Base-by-base conservation (phyloP, 2,329 filamentous ascomycete species). In the Taxawa tesnikishii region DNA sequence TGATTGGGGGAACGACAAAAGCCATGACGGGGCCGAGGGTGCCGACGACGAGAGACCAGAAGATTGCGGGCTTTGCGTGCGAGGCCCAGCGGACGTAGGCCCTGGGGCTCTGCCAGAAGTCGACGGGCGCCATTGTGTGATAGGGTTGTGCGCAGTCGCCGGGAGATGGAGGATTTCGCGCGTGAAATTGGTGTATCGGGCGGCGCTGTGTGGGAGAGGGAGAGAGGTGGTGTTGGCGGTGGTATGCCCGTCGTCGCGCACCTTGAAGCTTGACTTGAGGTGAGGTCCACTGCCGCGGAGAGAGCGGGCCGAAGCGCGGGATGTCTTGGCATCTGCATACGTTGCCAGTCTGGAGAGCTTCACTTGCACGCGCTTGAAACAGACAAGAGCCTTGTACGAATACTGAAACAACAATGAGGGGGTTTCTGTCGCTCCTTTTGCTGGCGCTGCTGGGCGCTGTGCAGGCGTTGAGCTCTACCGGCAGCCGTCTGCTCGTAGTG, bases 11-110 rank as follows among this genome's bases (percentile, higher is more conserved):
- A 1, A 83, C 78, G 35, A 70, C 66, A 38, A 79, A 56, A 41
- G 93, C 63, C 36, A 73, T 62, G 36, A 81, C 58, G 21, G 88
- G 90, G 8, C 85, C 85, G 34, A 74, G 49, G 42, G 60, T 64
- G 46, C 83, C 88, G 44, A 96, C 63, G 37, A 83, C 53, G 50
- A 83, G 64, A 48, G 83, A 84, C 72, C 76, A 96, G 70, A 94
- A 93, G 64, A 85, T 80, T 38, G 85, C 85, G 31, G 90, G 90
- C 58, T 81, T 82, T 60, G 90, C 79, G 62, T 84, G 79, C 31
- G 82, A 71, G 32, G 85, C 77, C 84, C 87, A 96, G 60, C 79
- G 79, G 50, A 82, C 62, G 75, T 94, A 96, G 49, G 76, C 76
- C 55, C 92, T 51, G 43, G 90, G 90, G 38, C 73, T 70, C 44